Evolutionary conservation across 1,139 yeast species (phyloP).

Genomic region (Debaryomyces robertsiae): DNA sequence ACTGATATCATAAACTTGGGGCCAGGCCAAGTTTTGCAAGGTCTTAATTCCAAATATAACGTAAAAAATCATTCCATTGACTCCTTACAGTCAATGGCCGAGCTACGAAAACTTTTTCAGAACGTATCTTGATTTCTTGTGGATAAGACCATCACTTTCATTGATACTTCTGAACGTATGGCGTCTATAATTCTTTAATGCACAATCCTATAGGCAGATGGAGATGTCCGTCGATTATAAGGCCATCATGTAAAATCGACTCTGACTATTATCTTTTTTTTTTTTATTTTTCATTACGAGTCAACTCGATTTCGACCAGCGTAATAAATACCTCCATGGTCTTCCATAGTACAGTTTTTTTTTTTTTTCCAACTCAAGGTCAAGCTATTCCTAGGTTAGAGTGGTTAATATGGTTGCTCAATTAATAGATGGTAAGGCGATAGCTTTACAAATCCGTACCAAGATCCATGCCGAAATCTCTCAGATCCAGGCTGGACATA

Average conservation of each 20-base stretch:
- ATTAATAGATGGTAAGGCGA: constrained; percentile 70
- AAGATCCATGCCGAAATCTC: constrained; percentile 57
- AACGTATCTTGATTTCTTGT: neutral
- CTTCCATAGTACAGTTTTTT: constrained; percentile 7
- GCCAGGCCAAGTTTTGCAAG: constrained; percentile 38
- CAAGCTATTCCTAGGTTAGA: constrained; percentile 9
- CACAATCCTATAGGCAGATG: no score
- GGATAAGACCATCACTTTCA: no score
- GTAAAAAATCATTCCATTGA: constrained; percentile 11
- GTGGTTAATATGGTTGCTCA: constrained; percentile 32
- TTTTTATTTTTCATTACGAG: constrained; percentile 9
- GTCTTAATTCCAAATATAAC: constrained; percentile 25
- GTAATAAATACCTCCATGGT: constrained; percentile 1
- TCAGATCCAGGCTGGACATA: constrained; percentile 53
- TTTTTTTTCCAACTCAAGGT: neutral
- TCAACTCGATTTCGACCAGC: constrained; percentile 6
- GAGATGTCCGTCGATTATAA: no score
- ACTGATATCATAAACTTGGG: constrained; percentile 35
- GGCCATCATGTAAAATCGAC: neutral
- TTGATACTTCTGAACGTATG: no score
- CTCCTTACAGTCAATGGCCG: constrained; percentile 10
- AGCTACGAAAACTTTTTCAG: constrained; percentile 1
- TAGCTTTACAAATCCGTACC: constrained; percentile 59
- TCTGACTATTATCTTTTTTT: constrained; percentile 4
- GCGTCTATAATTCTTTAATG: no score